Evolutionary conservation across 495 filamentous ascomycete genomes (phyloP).

Genomic region (Penicillium parvum): DNA sequence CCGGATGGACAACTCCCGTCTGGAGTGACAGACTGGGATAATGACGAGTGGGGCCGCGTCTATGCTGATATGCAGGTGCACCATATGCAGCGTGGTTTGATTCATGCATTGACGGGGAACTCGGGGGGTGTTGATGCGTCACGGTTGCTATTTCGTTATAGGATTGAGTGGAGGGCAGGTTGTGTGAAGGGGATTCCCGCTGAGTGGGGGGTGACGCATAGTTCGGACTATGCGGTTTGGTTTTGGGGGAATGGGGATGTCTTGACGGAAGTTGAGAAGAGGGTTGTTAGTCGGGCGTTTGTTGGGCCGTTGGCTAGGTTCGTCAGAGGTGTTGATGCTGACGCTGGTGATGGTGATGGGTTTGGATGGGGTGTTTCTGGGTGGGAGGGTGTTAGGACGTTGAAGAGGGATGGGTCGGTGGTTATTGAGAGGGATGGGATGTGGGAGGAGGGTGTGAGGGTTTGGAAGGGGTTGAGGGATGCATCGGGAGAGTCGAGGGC

Average conservation of each 20-base stretch:
- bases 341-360: constrained; percentile 25
- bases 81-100: constrained; percentile 39
- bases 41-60: constrained; percentile 50
- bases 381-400: constrained; percentile 31
- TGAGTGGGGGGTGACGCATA: constrained; percentile 56
- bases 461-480: constrained; percentile 40
- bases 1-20: constrained; percentile 27
- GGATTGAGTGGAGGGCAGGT: constrained; percentile 46
- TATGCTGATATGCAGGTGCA: constrained; percentile 58
- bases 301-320: constrained; percentile 43
- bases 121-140: constrained; percentile 22
- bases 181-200: constrained; percentile 37
- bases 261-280: constrained; percentile 40
- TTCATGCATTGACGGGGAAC: constrained; percentile 28
- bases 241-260: constrained; percentile 50
- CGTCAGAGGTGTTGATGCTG: constrained; percentile 19
- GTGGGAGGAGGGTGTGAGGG: constrained; percentile 44
- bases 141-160: constrained; percentile 39
- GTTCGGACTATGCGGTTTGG: constrained; percentile 53
- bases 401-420: constrained; percentile 43
- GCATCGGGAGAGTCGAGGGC: constrained; percentile 11
- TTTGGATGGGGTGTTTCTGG: constrained; percentile 35
- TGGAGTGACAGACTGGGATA: constrained; percentile 28
- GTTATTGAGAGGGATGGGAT: constrained; percentile 39
- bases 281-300: constrained; percentile 30